Evolutionary conservation across 768 basidiomycete genomes (phyloP), one percentile per base, ranked within the genome.

Genomic region (Boletus eberwhitei): DNA sequence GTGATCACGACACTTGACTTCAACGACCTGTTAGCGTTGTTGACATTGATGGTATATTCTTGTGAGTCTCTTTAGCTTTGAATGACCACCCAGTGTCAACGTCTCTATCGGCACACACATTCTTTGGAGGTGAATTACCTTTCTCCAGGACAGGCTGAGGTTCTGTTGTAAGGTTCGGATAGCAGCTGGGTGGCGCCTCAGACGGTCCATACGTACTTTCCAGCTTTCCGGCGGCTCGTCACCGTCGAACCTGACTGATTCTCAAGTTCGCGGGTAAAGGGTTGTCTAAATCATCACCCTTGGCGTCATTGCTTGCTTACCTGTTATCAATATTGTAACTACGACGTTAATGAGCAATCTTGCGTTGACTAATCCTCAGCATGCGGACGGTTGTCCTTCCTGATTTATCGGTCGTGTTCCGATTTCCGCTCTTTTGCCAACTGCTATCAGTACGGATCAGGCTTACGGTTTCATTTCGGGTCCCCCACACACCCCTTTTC

Each of bases 21-120:
- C 73, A 89, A 93, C 64, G 84, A 87, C 62, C 74, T 81, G 3
- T 77, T 77, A 43, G 88, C 79, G 4, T 65, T 90, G 71, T 93
- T 24, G 66, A 72, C 9, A 78, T 82, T 9, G 85, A 84, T 34
- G 90, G 92, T 8, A 69, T 93, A 45, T 92, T 82, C 72, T 88
- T 93, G 83, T 87, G 53, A 69, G 84, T 70, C 31, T 32, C 13
- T 34, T 14, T 53, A 8, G 51, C 26, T 58, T 36, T 51, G 19
- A 37, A 19, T n/a, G 46, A 21, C 35, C 48, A 3, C 36, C 6
- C 19, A 45, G 8, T 14, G 56, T 41, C 31, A 29, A 43, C 34
- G 52, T 57, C 21, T 45, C 6, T 44, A 3, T 9, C 56, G 88
- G 87, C 34, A 90, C 88, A 21, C 92, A n/a, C n/a, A n/a, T n/a